Conservation (phyloP, 2,329 filamentous ascomycete genomes). For the Verticillium nubilum region DNA sequence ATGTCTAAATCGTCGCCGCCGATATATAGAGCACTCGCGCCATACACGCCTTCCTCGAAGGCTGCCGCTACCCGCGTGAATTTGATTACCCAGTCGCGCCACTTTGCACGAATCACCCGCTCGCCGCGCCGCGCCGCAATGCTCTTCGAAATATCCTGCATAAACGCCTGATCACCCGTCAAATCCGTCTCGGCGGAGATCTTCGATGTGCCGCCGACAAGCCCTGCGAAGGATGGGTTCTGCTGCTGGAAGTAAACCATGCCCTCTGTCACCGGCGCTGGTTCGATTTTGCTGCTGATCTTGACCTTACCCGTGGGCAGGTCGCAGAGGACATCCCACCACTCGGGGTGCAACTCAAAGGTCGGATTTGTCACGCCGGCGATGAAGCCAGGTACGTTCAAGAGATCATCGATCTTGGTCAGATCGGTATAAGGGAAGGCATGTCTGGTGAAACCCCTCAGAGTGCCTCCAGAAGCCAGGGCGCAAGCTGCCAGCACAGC, state of each 20-base stretch:
- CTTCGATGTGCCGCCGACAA: conserved; percentile 36
- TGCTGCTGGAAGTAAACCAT: conserved; percentile 83
- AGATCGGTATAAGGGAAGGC: conserved; percentile 98
- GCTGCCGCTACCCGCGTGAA: conserved; percentile 90
- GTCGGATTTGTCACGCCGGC: conserved; percentile 96
- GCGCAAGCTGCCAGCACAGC: conserved; percentile 97
- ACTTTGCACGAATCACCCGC: conserved; percentile 84
- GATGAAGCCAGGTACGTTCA: conserved; percentile 96
- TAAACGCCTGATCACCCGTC: conserved; percentile 84
- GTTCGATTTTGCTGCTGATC: conserved; percentile 84
- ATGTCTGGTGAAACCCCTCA: conserved; percentile 90
- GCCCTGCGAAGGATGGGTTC: conserved; percentile 50
- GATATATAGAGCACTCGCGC: conserved; percentile 83
- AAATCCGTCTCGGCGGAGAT: conserved; percentile 50
- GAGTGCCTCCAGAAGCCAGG: conserved; percentile 83
- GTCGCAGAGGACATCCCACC: conserved; percentile 98
- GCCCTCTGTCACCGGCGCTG: conserved; percentile 76
- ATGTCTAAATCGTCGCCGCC: conserved; percentile 67
- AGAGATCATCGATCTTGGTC: conserved; percentile 92
- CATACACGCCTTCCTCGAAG: conserved; percentile 94
- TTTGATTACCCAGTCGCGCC: conserved; percentile 89
- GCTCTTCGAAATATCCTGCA: conserved; percentile 77
- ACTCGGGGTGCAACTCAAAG: conserved; percentile 90
- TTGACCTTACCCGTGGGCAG: conserved; percentile 88
- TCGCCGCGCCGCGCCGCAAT: conserved; percentile 85